These are phyloP conservation scores for Hypoxylon subgilvum DNA, from an alignment of 495 filamentous ascomycete species.

Conservation along the genomic window DNA sequence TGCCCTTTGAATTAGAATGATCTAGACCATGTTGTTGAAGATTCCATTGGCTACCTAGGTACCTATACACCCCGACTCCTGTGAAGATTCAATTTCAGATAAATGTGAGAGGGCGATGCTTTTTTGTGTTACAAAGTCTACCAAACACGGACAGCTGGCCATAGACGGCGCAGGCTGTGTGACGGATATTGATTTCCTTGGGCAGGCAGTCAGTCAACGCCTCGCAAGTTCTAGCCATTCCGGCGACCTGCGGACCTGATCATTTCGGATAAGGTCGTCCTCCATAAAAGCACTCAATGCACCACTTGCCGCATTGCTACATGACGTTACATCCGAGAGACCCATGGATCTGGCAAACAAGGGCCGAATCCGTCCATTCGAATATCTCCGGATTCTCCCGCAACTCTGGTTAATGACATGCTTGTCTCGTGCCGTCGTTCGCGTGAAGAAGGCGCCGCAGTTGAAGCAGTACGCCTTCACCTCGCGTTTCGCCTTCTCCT, in stretches of 20 bases:
- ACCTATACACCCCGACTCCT: too few species aligned
- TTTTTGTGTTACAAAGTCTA: too few species aligned
- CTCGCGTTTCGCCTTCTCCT: conserved; percentile 50
- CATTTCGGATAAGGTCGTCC: not conserved
- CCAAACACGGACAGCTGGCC: too few species aligned
- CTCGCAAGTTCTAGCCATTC: not conserved
- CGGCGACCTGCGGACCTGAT: not conserved
- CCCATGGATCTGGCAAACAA: conserved; percentile 2
- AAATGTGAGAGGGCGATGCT: too few species aligned
- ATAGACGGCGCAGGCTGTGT: too few species aligned
- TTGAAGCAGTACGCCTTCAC: not conserved
- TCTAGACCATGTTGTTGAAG: too few species aligned
- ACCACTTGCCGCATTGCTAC: not conserved
- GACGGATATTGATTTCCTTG: too few species aligned
- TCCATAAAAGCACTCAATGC: not conserved
- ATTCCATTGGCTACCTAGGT: too few species aligned
- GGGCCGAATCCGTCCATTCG: conserved; percentile 1
- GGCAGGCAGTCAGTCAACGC: not conserved
- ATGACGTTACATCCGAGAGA: not conserved
- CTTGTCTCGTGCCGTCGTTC: conserved; percentile 2
- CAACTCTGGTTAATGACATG: conserved; percentile 8
- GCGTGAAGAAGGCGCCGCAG: conserved; percentile 8
- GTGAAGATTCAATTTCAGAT: too few species aligned
- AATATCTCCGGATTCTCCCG: not conserved
- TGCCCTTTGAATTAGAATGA: too few species aligned